Conservation (phyloP, 768 basidiomycete species). For the Tulasnella sp. region DNA sequence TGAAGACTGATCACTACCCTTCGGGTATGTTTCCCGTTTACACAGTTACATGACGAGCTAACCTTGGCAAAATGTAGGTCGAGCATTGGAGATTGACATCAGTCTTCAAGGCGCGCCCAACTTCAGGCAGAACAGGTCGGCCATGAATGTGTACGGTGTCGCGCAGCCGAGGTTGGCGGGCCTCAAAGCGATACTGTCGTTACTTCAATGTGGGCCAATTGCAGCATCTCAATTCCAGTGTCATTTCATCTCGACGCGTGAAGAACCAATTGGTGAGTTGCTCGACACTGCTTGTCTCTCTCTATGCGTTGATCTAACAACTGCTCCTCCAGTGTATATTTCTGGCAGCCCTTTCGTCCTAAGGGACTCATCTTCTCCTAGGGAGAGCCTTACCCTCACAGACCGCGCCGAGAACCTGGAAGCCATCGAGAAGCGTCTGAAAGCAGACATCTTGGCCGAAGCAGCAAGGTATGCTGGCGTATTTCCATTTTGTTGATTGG, state of each 20-base stretch:
- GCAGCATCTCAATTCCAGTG: slow-evolving; percentile 39
- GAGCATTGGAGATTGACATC: slow-evolving; percentile 82
- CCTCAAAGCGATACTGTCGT: slow-evolving; percentile 76
- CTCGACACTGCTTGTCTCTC: not conserved
- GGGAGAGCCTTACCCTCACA: slow-evolving; percentile 65
- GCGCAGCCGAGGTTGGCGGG: slow-evolving; percentile 93
- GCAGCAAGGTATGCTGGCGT: slow-evolving; percentile 42
- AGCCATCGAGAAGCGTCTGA: slow-evolving; percentile 79
- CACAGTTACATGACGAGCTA: slow-evolving; percentile 24
- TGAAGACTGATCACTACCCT: slow-evolving; percentile 88
- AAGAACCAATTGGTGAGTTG: slow-evolving; percentile 78
- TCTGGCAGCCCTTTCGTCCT: slow-evolving; percentile 89
- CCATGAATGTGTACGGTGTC: slow-evolving; percentile 86
- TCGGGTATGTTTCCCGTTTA: slow-evolving; percentile 50
- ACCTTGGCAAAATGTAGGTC: slow-evolving; percentile 52
- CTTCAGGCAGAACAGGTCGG: slow-evolving; percentile 69
- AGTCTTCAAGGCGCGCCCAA: slow-evolving; percentile 93
- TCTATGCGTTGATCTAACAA: not conserved
- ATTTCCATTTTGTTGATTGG: not conserved
- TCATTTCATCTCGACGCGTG: slow-evolving; percentile 94
- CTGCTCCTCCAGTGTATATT: slow-evolving; percentile 51
- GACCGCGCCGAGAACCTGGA: slow-evolving; percentile 94
- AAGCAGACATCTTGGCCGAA: slow-evolving; percentile 84
- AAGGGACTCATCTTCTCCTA: slow-evolving; percentile 74
- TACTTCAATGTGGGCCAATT: slow-evolving; percentile 64